Evolutionary conservation across 2,329 filamentous ascomycete genomes (phyloP).

Genomic region (Reticulascus tulasneorum): DNA sequence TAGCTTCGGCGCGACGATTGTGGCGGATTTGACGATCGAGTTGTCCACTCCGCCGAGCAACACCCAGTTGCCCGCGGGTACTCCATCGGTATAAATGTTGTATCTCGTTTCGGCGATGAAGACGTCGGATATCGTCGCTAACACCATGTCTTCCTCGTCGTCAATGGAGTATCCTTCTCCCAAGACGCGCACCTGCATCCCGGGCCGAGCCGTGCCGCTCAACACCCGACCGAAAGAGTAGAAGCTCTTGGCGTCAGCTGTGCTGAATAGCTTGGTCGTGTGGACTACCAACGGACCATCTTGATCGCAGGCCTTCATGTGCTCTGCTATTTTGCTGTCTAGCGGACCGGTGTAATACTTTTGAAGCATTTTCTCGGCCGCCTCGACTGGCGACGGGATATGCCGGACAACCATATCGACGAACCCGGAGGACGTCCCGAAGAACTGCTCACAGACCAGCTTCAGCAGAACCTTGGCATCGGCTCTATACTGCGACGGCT

Average conservation of each 20-base stretch:
- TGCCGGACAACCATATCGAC: slow-evolving; percentile 94
- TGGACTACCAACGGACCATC: slow-evolving; percentile 91
- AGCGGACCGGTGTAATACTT: slow-evolving; percentile 88
- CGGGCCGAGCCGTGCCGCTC: slow-evolving; percentile 82
- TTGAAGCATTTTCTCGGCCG: slow-evolving; percentile 71
- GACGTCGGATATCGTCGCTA: slow-evolving; percentile 77
- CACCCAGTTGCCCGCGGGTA: slow-evolving; percentile 91
- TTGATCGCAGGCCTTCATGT: slow-evolving; percentile 79
- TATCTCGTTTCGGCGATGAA: slow-evolving; percentile 92
- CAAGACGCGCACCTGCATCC: slow-evolving; percentile 80
- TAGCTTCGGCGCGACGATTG: slow-evolving; percentile 74
- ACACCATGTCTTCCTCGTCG: slow-evolving; percentile 95
- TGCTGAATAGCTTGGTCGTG: slow-evolving; percentile 89
- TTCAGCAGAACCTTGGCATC: slow-evolving; percentile 88
- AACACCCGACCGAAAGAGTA: slow-evolving; percentile 86
- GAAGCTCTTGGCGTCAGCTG: slow-evolving; percentile 85
- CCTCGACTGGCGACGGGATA: slow-evolving; percentile 79
- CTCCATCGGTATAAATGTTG: slow-evolving; percentile 84
- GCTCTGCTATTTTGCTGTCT: slow-evolving; percentile 73
- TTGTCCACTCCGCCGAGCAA: slow-evolving; percentile 93
- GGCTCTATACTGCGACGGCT: slow-evolving; percentile 86
- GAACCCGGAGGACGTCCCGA: slow-evolving; percentile 82
- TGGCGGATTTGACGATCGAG: slow-evolving; percentile 96
- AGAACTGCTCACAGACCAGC: slow-evolving; percentile 91
- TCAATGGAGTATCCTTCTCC: slow-evolving; percentile 95